Evolutionary conservation across 2,329 filamentous ascomycete species (phyloP).

Genomic region (Penicillium glabrum): DNA sequence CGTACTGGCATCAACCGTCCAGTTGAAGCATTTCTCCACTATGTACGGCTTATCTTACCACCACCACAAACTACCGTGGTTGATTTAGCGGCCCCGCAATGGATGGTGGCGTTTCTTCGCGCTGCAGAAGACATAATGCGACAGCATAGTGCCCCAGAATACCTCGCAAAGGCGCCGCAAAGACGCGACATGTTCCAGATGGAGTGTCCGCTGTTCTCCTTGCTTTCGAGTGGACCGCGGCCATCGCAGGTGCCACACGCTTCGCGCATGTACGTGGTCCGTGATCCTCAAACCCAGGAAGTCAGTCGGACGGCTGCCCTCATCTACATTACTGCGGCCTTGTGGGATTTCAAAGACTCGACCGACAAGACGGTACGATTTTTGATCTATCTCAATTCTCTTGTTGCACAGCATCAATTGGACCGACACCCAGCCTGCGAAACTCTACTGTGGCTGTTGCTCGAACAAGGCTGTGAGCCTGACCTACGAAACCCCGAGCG

Average conservation of each 20-base stretch:
- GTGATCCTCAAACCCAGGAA: conserved; percentile 33
- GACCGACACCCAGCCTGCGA: conserved; percentile 39
- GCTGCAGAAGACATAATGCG: conserved; percentile 36
- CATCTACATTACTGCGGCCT: conserved; percentile 39
- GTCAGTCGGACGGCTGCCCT: conserved; percentile 38
- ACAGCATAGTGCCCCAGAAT: conserved; percentile 28
- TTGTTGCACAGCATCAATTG: conserved; percentile 32
- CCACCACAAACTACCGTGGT: conserved; percentile 17
- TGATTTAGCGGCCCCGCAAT: conserved; percentile 22
- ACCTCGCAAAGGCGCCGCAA: conserved; percentile 29
- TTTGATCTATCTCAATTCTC: conserved; percentile 25
- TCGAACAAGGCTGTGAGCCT: conserved; percentile 37
- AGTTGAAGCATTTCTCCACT: conserved; percentile 35
- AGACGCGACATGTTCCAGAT: conserved; percentile 36
- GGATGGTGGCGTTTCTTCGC: conserved; percentile 37
- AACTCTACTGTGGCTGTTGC: conserved; percentile 40
- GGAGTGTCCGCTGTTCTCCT: conserved; percentile 37
- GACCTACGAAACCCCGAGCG: conserved; percentile 38
- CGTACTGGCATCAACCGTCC: conserved; percentile 24
- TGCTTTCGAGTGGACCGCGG: conserved; percentile 43
- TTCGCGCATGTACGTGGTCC: conserved; percentile 39
- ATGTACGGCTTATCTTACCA: conserved; percentile 33
- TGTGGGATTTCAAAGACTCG: conserved; percentile 37
- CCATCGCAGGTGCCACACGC: conserved; percentile 38
- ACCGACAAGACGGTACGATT: conserved; percentile 34